Conservation (phyloP, 2,329 filamentous ascomycete species). For the Cryoendolithus antarcticus region DNA sequence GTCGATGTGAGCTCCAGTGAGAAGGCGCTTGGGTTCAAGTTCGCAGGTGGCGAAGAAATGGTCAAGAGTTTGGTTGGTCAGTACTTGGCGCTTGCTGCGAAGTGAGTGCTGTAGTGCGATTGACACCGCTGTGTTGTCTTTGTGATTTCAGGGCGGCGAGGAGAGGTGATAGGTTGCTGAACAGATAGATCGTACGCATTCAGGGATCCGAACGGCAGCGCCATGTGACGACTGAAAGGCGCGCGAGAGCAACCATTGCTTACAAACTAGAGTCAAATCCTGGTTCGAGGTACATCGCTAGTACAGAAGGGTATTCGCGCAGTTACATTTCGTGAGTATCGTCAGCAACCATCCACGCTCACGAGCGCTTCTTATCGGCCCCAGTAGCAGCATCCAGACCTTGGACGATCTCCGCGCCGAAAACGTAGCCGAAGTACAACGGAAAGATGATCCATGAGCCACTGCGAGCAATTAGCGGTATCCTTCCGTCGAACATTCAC, state of each 20-base stretch:
- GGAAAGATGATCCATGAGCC: slow-evolving; percentile 54
- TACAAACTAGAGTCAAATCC: no score
- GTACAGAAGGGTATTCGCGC: no score
- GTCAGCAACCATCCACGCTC: neutral
- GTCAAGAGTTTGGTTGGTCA: slow-evolving; percentile 7
- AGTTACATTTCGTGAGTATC: no score
- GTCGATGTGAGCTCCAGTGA: slow-evolving; percentile 6
- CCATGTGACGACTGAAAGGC: no score
- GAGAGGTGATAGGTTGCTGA: no score
- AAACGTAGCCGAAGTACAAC: slow-evolving; percentile 47
- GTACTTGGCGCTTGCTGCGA: slow-evolving; percentile 2
- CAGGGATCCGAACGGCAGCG: no score
- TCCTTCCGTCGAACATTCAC: neutral
- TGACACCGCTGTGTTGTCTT: no score
- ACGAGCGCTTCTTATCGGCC: slow-evolving; percentile 12
- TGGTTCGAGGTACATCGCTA: no score
- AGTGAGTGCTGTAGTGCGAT: no score
- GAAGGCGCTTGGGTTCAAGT: slow-evolving; percentile 7
- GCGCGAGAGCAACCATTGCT: no score
- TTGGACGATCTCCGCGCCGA: slow-evolving; percentile 49
- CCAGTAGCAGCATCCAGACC: slow-evolving; percentile 38
- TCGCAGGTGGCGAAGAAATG: slow-evolving; percentile 8
- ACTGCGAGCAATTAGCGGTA: slow-evolving; percentile 24
- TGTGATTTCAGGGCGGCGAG: no score
- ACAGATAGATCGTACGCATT: no score